Evolutionary conservation across 2,329 filamentous ascomycete genomes (phyloP), one percentile per base, ranked within the genome.

Genomic region (Pestalotiopsis sp.): DNA sequence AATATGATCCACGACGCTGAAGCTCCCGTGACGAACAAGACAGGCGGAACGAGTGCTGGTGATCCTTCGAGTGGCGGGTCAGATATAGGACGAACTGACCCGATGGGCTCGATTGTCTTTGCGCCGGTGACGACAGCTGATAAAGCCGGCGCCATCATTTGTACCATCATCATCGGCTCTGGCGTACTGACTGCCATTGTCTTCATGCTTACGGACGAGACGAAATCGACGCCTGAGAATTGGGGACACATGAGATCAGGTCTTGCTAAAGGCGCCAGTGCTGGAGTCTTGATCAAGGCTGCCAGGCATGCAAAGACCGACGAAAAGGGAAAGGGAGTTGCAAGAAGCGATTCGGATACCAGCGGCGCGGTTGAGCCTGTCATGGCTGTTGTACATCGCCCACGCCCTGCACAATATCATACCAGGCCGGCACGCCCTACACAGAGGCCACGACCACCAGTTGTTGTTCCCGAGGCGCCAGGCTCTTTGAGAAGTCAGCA

Each of bases 121-220:
- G 72, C 74, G 1, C 75, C 80, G 1, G 84, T 90, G 41, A 88
- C 87, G 2, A 84, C 83, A 1, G 89, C 85, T 7, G 92, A 95
- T 75, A 88, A 83, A 70, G 91, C 88, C 6, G 93, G 92, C 12
- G 92, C 92, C 49, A 87, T 87, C 12, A 86, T 94, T 69, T 72
- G 84, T 64, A 95, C 92, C 1, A 78, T 88, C 2, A 63, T 90
- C 5, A 77, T 91, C 3, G 76, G 93, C 1, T 74, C 85, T 5
- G 79, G 83, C 6, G 80, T 92, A 52, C 70, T 91, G 27, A 83
- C 83, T 1, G 88, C 88, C n/a, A 74, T 84, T 6, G 59, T 80
- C 5, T 87, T 84, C 79, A 79, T 88, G 71, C 68, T 87, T 20
- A 68, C 81, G 23, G 87, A 89, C 70, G 86, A 88, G 73, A 79